A percentile compares a stretch with the other conserved stretches of the same genome.
phyloP scores from a whole-genome alignment of 1,284 basidiomycete genomes.

The Pascua guehoae region DNA sequence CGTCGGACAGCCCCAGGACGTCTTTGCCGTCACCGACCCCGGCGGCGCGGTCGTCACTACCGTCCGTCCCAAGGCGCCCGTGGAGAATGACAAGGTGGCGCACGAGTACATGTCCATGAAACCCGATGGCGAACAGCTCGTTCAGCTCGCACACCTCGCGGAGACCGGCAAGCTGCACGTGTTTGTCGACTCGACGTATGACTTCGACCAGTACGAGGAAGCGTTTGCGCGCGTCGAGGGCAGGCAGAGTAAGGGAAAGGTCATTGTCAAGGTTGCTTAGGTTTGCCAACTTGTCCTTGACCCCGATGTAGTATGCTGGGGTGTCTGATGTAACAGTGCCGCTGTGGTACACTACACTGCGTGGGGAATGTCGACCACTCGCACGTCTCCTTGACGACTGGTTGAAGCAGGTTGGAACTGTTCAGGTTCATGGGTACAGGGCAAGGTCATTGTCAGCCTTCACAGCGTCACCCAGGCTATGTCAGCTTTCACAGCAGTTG shows the following conservation, averaged over 20 bases:
- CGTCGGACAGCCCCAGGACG: constrained; percentile 7
- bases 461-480: too few relatives aligned
- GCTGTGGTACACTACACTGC: too few relatives aligned
- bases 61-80: constrained; percentile 9
- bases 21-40: constrained; percentile 3
- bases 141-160: constrained; percentile 6
- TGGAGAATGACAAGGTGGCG: constrained; percentile 6
- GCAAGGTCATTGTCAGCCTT: too few relatives aligned
- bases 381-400: too few relatives aligned
- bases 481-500: too few relatives aligned
- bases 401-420: too few relatives aligned
- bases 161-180: constrained; percentile 15
- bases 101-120: constrained; percentile 22
- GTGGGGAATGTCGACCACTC: too few relatives aligned
- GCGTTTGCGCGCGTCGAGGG: constrained; percentile 18
- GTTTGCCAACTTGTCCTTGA: too few relatives aligned
- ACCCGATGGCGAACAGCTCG: constrained; percentile 17
- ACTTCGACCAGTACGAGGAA: constrained; percentile 7
- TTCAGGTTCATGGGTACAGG: too few relatives aligned
- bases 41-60: constrained; percentile 17
- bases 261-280: neutral
- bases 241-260: constrained; percentile 20
- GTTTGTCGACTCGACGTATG: constrained; percentile 12
- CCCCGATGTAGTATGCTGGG: too few relatives aligned
- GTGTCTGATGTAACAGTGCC: too few relatives aligned